phyloP scores from a whole-genome alignment of 108 stramenopile genomes.

The Bacterosira constricta region DNA sequence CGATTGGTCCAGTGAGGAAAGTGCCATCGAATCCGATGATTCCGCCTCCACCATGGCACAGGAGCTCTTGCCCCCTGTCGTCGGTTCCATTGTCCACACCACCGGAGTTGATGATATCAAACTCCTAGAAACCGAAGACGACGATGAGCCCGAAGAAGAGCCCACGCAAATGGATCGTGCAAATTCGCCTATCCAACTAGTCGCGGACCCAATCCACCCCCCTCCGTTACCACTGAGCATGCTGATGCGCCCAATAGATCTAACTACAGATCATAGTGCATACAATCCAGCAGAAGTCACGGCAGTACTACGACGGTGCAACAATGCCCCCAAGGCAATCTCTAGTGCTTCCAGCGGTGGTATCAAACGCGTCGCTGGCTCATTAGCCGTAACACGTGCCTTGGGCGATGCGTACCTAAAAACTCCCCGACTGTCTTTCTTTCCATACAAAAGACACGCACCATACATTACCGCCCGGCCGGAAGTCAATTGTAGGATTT shows the following conservation, averaged over 20 bases:
- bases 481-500: slow-evolving; percentile 83
- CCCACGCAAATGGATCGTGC: slow-evolving; percentile 54
- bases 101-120: no score
- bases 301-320: slow-evolving; percentile 78
- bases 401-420: slow-evolving; percentile 89
- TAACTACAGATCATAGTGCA: slow-evolving; percentile 86
- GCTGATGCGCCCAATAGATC: slow-evolving; percentile 73
- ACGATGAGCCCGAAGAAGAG: slow-evolving; percentile 40
- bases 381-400: slow-evolving; percentile 83
- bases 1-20: slow-evolving; percentile 40
- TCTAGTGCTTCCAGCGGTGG: slow-evolving; percentile 78
- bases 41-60: slow-evolving; percentile 38
- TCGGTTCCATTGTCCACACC: no score
- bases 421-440: slow-evolving; percentile 78
- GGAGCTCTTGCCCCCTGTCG: slow-evolving; percentile 9
- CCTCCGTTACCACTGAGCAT: slow-evolving; percentile 55
- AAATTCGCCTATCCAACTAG: slow-evolving; percentile 50
- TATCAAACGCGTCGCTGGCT: slow-evolving; percentile 87
- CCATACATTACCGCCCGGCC: slow-evolving; percentile 88
- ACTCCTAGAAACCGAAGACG: slow-evolving; percentile 35
- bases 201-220: slow-evolving; percentile 54
- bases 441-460: slow-evolving; percentile 79
- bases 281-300: slow-evolving; percentile 87
- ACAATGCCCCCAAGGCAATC: slow-evolving; percentile 82
- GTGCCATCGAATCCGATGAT: slow-evolving; percentile 44